Percentiles rank a stretch among this genome's conserved stretches.
These are phyloP conservation scores for Moesziomyces globuligerus DNA, from an alignment of 1,284 basidiomycete genomes.

Conservation along the genomic window DNA sequence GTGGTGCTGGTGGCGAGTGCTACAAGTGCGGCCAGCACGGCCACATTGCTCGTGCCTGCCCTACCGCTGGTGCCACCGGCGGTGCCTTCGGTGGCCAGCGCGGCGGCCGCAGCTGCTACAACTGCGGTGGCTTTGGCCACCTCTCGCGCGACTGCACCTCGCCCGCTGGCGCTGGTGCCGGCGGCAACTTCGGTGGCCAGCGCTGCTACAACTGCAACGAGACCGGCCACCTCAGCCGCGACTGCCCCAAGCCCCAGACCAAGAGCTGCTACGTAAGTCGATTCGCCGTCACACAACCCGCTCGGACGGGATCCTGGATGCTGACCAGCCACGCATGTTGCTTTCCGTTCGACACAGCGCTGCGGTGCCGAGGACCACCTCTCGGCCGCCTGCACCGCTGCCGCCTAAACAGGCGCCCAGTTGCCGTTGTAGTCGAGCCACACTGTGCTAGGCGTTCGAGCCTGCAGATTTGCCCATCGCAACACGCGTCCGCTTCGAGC, in stretches of 20 bases:
- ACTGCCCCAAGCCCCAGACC: conserved; percentile 60
- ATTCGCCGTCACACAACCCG: neutral
- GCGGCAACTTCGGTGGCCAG: conserved; percentile 25
- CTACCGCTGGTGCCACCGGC: conserved; percentile 32
- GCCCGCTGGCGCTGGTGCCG: conserved; percentile 40
- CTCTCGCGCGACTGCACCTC: conserved; percentile 63
- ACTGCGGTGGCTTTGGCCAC: conserved; percentile 64
- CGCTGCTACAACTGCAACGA: conserved; percentile 66
- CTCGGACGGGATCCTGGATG: neutral
- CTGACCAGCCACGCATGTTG: neutral
- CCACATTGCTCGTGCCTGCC: conserved; percentile 63
- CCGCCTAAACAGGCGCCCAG: conserved; percentile 27
- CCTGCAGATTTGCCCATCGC: neutral
- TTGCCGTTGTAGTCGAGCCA: neutral
- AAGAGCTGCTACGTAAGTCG: conserved; percentile 59
- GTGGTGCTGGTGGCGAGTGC: conserved; percentile 57
- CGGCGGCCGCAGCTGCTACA: conserved; percentile 60
- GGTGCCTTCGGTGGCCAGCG: conserved; percentile 35
- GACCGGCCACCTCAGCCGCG: conserved; percentile 60
- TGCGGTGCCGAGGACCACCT: conserved; percentile 53
- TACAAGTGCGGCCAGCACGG: conserved; percentile 60
- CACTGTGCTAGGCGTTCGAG: neutral
- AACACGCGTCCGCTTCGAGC: neutral
- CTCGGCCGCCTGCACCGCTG: conserved; percentile 39
- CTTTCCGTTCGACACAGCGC: conserved; percentile 8